Percentiles rank a stretch among this genome's conserved stretches.
Conservation (phyloP, 441 rosid species). For the Macaranga tanarius region DNA sequence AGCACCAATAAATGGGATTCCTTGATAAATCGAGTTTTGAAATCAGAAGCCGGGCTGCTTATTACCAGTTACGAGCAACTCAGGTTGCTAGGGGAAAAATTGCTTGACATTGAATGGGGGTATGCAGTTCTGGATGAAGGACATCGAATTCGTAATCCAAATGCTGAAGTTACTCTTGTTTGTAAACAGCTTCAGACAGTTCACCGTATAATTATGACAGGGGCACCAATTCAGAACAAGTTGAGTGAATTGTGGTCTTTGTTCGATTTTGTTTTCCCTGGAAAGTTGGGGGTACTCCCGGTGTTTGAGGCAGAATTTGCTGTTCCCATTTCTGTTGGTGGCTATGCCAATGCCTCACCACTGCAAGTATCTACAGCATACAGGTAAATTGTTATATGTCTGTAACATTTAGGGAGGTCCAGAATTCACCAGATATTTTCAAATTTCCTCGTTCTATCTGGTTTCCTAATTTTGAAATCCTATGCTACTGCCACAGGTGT, state of each 20-base stretch:
- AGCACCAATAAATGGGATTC: conserved; percentile 74
- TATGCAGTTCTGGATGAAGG: conserved; percentile 96
- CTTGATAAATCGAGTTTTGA: conserved; percentile 70
- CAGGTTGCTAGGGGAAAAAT: conserved; percentile 69
- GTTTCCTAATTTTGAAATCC: not conserved
- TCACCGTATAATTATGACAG: conserved; percentile 93
- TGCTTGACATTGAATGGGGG: conserved; percentile 93
- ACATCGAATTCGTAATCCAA: conserved; percentile 95
- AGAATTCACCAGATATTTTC: conserved; percentile 2
- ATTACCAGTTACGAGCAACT: conserved; percentile 95
- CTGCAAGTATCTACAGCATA: conserved; percentile 97
- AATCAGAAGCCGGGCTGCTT: conserved; percentile 75
- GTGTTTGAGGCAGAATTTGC: conserved; percentile 97
- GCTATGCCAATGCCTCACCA: conserved; percentile 97
- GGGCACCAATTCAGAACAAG: conserved; percentile 96
- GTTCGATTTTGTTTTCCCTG: conserved; percentile 98
- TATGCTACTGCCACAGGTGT: conserved; percentile 58
- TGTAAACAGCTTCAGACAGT: conserved; percentile 97
- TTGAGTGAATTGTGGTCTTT: conserved; percentile 91
- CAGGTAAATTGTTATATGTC: conserved; percentile 46
- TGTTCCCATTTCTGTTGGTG: conserved; percentile 93
- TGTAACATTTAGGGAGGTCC: conserved; percentile 20
- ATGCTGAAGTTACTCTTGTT: conserved; percentile 79
- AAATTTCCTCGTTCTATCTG: not conserved
- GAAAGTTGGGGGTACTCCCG: conserved; percentile 90